A percentile compares a stretch with the other conserved stretches of the same genome.
These are phyloP conservation scores for Monosporascus sp. DNA, from an alignment of 2,329 filamentous ascomycete genomes.

Conservation along the genomic window DNA sequence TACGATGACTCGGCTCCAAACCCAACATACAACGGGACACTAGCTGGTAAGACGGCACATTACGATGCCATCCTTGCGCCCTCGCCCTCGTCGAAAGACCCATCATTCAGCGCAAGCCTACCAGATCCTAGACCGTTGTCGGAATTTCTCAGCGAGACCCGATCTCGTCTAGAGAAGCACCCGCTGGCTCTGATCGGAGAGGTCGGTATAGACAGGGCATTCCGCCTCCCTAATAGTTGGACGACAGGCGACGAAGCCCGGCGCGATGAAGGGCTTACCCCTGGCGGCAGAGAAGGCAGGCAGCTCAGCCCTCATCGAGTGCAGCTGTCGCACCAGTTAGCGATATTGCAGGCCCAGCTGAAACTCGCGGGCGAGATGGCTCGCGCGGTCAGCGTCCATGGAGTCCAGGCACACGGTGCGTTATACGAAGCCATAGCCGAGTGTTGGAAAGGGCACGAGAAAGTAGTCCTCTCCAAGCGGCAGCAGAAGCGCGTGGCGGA, in stretches of 20 bases:
- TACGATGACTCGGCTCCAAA: constrained; percentile 51
- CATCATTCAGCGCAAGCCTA: constrained; percentile 43
- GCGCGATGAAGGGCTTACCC: constrained; percentile 51
- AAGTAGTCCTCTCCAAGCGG: constrained; percentile 52
- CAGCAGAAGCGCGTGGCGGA: constrained; percentile 48
- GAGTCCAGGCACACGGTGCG: constrained; percentile 71
- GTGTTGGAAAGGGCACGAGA: constrained; percentile 68
- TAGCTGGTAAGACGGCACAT: constrained; percentile 47
- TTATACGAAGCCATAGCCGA: constrained; percentile 61
- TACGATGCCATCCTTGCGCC: constrained; percentile 63
- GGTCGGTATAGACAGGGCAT: constrained; percentile 72
- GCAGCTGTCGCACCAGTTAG: constrained; percentile 62
- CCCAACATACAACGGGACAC: constrained; percentile 32
- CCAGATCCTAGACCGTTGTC: constrained; percentile 59
- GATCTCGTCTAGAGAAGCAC: constrained; percentile 47
- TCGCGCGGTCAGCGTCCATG: constrained; percentile 64
- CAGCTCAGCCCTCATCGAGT: constrained; percentile 65
- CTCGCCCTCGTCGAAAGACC: constrained; percentile 38
- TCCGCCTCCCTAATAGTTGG: constrained; percentile 64
- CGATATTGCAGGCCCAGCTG: constrained; percentile 64
- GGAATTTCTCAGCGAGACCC: constrained; percentile 52
- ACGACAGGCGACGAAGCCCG: constrained; percentile 32
- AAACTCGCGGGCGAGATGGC: constrained; percentile 62
- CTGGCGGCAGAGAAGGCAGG: constrained; percentile 66
- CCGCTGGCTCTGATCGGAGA: constrained; percentile 69